A percentile compares a stretch with the other conserved stretches of the same genome.
Evolutionary conservation across 495 filamentous ascomycete species (phyloP).

Genomic region (Hyaloscypha finlandica): DNA sequence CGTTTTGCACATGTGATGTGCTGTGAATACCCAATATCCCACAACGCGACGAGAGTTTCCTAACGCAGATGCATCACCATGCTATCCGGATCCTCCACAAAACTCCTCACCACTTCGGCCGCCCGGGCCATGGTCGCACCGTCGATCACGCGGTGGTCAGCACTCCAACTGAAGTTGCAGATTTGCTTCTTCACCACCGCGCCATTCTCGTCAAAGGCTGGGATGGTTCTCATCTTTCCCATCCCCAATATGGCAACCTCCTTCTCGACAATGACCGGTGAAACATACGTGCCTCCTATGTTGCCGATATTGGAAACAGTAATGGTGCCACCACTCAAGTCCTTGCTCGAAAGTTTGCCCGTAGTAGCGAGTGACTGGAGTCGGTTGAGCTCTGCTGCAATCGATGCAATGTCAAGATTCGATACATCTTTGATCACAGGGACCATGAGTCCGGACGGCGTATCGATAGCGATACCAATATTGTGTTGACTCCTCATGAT

Average conservation of each 20-base stretch:
- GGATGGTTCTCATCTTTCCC: slow-evolving; percentile 72
- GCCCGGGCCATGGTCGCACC: slow-evolving; percentile 91
- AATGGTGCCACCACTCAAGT: slow-evolving; percentile 86
- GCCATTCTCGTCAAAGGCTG: slow-evolving; percentile 61
- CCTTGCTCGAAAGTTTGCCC: slow-evolving; percentile 73
- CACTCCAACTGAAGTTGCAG: slow-evolving; percentile 93
- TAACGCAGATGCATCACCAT: slow-evolving; percentile 70
- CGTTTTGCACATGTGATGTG: not conserved
- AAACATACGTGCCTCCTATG: slow-evolving; percentile 89
- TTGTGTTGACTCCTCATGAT: slow-evolving; percentile 84
- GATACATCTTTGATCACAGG: slow-evolving; percentile 92
- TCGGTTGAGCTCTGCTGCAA: slow-evolving; percentile 74
- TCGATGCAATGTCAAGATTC: slow-evolving; percentile 67
- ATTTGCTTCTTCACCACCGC: slow-evolving; percentile 63
- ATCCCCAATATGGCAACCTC: slow-evolving; percentile 94
- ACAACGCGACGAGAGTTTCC: slow-evolving; percentile 1
- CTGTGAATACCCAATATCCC: not conserved
- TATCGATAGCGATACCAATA: slow-evolving; percentile 96
- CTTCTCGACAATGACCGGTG: slow-evolving; percentile 82
- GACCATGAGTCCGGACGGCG: slow-evolving; percentile 84
- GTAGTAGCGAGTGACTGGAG: slow-evolving; percentile 69
- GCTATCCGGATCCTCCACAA: slow-evolving; percentile 79
- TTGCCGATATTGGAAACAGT: slow-evolving; percentile 98
- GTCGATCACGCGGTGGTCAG: slow-evolving; percentile 93
- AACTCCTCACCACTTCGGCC: slow-evolving; percentile 72